Evolutionary conservation across 331 rosid species (phyloP), one percentile per base, ranked within the genome.

Genomic region (Rhamnella rubrinervis): DNA sequence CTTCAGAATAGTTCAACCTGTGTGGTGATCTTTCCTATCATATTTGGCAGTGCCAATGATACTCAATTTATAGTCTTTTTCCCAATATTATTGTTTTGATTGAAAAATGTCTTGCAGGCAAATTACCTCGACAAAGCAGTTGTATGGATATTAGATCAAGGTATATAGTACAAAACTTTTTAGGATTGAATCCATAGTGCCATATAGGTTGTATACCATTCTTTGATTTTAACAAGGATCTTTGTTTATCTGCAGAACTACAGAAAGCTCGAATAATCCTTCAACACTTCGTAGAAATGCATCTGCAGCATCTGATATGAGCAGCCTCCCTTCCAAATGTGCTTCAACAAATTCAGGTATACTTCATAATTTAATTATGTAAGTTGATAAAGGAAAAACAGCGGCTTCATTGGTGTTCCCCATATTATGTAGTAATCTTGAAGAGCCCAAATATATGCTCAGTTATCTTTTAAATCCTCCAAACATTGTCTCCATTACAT

Each of bases 281-380:
- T 76, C 77, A 68, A 78, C 77, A 55, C 89, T 75, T 71, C 76
- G 77, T 46, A 85, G 92, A 80, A 82, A 84, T 74, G 85, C 90
- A 49, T 88, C 97, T 57, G 65, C 87, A 71, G 66, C 81, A 61
- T 88, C 92, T 73, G 96, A 88, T 71, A 75, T 85, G 25, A 80
- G 93, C 78, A 83, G 91, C 73, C 26, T 75, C 55, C 12, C 87
- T 73, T 85, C 86, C 69, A 79, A 77, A 66, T 66, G 60, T 78
- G 74, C 85, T 55, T 55, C 85, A 0, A 31, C 75, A 76, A 74
- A 71, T 78, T 15, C 89, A 84, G 97, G 96, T 89, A 65, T 75
- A 70, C 68, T 72, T 75, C 55, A 64, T 16, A 38, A 12, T 19
- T 40, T 10, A 65, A 40, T 2, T 31, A 31, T 31, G 35, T 31